Evolutionary conservation across 2,329 filamentous ascomycete genomes (phyloP), one percentile per base, ranked within the genome.

Genomic region (Cordyceps militaris): DNA sequence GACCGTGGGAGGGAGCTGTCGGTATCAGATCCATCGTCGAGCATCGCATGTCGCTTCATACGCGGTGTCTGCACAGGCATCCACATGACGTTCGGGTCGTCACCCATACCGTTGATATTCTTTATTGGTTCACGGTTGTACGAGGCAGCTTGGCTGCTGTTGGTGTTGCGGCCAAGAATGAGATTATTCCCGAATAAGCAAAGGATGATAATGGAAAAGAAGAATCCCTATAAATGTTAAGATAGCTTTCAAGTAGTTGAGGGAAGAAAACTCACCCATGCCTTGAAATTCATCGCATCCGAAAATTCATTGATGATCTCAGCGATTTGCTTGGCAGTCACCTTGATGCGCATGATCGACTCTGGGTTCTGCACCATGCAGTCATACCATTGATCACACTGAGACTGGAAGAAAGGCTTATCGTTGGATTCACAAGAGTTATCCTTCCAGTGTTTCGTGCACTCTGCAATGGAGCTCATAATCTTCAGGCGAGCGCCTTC

Each of bases 261-360:
- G 48, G n/a, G 28, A 4, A n/a, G 3, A n/a, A 19, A 24, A 70
- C 78, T 63, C 71, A 83, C 81, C 74, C 80, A 80, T 10, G 80
- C 79, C 72, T 97, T 97, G 72, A 90, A 87, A 62, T 88, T 91
- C 71, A 97, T 92, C 6, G 89, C 86, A 65, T 96, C 91, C 4
- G 96, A 86, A 70, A 97, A 97, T 66, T 88, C 87, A 69, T 97
- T 97, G 71, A 97, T 87, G 42, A 99, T 96, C 67, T 91, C 85
- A 1, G 93, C 93, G 68, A 97, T 88, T 26, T 92, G 94, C 67
- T 89, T 87, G 5, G 91, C 92, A 19, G 88, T 90, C 40, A 96
- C 84, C 66, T 86, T 87, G 43, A 93, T 87, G 38, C 87, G 80
- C 63, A 89, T 91, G 57, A 96, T 84, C 57, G 84, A 84, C 46